These are phyloP conservation scores for Inga oerstediana DNA, from an alignment of 306 rosid species.

Conservation along the genomic window DNA sequence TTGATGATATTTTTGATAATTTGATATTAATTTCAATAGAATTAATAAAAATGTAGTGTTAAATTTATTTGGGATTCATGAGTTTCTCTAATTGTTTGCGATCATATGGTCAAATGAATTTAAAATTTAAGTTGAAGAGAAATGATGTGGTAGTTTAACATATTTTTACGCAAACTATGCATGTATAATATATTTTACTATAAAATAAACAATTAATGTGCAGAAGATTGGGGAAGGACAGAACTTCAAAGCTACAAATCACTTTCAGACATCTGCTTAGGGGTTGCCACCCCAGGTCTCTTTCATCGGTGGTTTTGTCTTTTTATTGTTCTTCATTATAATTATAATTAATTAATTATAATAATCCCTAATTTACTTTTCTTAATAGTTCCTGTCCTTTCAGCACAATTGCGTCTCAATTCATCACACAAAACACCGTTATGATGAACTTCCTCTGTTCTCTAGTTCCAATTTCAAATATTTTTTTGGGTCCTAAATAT, in stretches of 20 bases:
- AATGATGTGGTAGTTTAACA: neutral
- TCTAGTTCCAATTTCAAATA: neutral
- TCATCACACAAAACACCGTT: slow-evolving; percentile 11
- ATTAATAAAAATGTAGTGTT: neutral
- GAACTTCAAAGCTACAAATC: slow-evolving; percentile 18
- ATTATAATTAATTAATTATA: neutral
- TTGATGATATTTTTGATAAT: neutral
- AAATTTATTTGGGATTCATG: neutral
- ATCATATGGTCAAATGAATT: neutral
- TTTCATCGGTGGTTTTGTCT: neutral
- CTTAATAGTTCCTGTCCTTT: slow-evolving; percentile 36
- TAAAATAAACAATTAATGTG: neutral
- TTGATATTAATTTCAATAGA: neutral
- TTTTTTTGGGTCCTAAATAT: too few relatives aligned
- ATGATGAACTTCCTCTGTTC: neutral
- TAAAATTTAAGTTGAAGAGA: neutral
- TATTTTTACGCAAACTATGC: neutral
- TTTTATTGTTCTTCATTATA: neutral
- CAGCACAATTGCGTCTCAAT: slow-evolving; percentile 29
- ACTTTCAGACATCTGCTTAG: slow-evolving; percentile 26
- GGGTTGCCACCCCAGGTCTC: slow-evolving; percentile 35
- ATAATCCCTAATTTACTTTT: slow-evolving; percentile 17
- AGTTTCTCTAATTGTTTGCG: neutral
- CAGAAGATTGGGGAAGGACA: neutral
- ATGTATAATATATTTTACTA: too few relatives aligned